A percentile compares a stretch with the other conserved stretches of the same genome.
phyloP scores from a whole-genome alignment of 31 red algal genomes.

The Asparagopsis taxiformis region DNA sequence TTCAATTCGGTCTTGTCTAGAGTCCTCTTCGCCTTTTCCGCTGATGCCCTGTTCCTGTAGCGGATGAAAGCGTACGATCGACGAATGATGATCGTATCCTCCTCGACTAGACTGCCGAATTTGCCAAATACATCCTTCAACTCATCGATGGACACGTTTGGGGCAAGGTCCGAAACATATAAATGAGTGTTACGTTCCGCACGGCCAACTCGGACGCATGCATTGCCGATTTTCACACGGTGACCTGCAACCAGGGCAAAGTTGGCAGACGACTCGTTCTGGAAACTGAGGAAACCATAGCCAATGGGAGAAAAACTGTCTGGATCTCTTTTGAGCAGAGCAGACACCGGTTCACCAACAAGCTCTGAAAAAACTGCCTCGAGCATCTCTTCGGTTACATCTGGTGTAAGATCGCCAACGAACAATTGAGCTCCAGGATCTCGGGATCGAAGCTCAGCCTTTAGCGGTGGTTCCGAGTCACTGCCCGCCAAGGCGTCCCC shows the following conservation, averaged over 20 bases:
- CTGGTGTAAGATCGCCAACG: slow-evolving; percentile 58
- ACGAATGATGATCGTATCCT: slow-evolving; percentile 59
- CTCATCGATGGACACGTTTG: slow-evolving; percentile 37
- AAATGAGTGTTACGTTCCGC: slow-evolving; percentile 68
- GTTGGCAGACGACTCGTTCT: slow-evolving; percentile 53
- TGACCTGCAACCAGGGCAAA: slow-evolving; percentile 55
- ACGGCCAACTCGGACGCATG: slow-evolving; percentile 60
- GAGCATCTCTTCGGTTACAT: slow-evolving; percentile 72
- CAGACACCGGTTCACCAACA: slow-evolving; percentile 52
- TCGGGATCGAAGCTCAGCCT: slow-evolving; percentile 45
- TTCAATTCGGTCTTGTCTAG: slow-evolving; percentile 68
- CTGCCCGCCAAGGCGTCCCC: slow-evolving; percentile 47
- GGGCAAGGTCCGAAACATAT: slow-evolving; percentile 54
- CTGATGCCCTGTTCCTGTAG: slow-evolving; percentile 58
- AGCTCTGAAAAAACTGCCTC: slow-evolving; percentile 51
- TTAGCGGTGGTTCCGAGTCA: slow-evolving; percentile 52
- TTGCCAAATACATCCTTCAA: slow-evolving; percentile 47
- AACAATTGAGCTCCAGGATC: slow-evolving; percentile 66
- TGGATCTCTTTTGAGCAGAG: slow-evolving; percentile 53
- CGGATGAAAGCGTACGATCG: slow-evolving; percentile 61
- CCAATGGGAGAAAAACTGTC: slow-evolving; percentile 72
- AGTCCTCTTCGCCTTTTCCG: slow-evolving; percentile 60
- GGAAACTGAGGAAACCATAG: slow-evolving; percentile 60
- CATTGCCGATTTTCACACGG: slow-evolving; percentile 52
- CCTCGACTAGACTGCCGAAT: slow-evolving; percentile 65